Evolutionary conservation across 2,329 filamentous ascomycete species (phyloP), one percentile per base, ranked within the genome.

Genomic region (Xylogone sp.): DNA sequence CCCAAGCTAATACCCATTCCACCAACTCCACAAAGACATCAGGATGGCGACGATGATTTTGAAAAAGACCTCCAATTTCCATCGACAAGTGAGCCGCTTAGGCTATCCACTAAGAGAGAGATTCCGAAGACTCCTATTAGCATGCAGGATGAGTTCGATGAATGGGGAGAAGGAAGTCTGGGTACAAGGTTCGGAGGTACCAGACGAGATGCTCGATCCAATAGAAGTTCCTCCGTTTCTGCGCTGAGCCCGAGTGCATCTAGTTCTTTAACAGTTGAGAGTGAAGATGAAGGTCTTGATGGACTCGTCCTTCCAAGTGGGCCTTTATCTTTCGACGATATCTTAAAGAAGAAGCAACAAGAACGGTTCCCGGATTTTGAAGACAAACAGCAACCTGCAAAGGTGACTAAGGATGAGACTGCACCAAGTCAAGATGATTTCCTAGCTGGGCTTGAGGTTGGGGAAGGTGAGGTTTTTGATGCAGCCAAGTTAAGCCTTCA

Each of bases 161-260:
- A 97, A 65, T 96, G 93, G 88, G 90, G 88, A 48, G 94, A 97
- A 70, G 92, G 91, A 50, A 97, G 92, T 67, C 77, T 97, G 53
- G 91, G 93, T 39, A 96, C 93, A 43, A 83, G 93, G 52, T 93
- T 92, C 70, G 92, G 88, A 39, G 93, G 93, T 43, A 96, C 90
- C 13, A 81, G 84, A 58, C 84, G 90, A 61, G 90, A 93, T 63
- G 81, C 78, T n/a, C 83, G 83, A 42, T 92, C 90, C 46, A 84
- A 85, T 62, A 84, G 90, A 62, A 94, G 90, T 72, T 96, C 91
- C 1, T 93, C 90, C 18, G 84, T 87, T 31, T 96, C 92, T 39
- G 89, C 90, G 22, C 80, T 97, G 68, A 97, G 93, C 65, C 93
- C 94, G 13, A 97, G 92, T 67, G 81, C 96, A 51, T 89, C 91